Evolutionary conservation across 305 asterid genomes (phyloP).

Genomic region (Fraxinus angustifolia): DNA sequence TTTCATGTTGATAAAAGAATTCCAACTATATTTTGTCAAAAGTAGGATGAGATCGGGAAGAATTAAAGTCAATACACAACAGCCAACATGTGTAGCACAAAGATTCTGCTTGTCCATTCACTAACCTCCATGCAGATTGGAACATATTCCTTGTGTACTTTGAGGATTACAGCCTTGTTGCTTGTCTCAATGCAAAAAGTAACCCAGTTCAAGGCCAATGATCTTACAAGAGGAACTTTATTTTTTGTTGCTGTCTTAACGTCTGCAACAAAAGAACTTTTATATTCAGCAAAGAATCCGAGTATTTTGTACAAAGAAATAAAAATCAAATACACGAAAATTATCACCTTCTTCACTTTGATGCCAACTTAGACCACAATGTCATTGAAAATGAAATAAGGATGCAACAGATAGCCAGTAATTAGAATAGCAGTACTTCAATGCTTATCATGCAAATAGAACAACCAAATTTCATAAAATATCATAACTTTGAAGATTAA

Average conservation of each 20-base stretch:
- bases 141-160: slow-evolving; percentile 95
- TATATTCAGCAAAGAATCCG: slow-evolving; percentile 5
- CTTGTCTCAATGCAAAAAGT: slow-evolving; percentile 93
- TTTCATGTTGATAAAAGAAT: slow-evolving; percentile 7
- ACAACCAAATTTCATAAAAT: background rate
- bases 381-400: background rate
- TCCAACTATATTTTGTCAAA: slow-evolving; percentile 4
- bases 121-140: slow-evolving; percentile 99
- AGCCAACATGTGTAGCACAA: background rate
- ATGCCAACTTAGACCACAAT: slow-evolving; percentile 6
- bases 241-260: slow-evolving; percentile 86
- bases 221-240: slow-evolving; percentile 97
- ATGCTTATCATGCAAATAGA: slow-evolving; percentile 7
- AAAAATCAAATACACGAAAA: slow-evolving; percentile 14
- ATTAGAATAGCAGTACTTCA: background rate
- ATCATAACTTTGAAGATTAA: background rate
- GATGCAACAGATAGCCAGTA: background rate
- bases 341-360: background rate
- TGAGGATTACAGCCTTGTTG: slow-evolving; percentile 77
- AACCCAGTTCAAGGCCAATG: slow-evolving; percentile 87
- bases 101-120: slow-evolving; percentile 15
- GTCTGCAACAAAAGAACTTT: slow-evolving; percentile 50
- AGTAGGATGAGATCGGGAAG: slow-evolving; percentile 5
- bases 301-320: background rate
- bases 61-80: background rate